Evolutionary conservation across 441 rosid genomes (phyloP), one percentile per base, ranked within the genome.

Genomic region (Erysimum pusillum): DNA sequence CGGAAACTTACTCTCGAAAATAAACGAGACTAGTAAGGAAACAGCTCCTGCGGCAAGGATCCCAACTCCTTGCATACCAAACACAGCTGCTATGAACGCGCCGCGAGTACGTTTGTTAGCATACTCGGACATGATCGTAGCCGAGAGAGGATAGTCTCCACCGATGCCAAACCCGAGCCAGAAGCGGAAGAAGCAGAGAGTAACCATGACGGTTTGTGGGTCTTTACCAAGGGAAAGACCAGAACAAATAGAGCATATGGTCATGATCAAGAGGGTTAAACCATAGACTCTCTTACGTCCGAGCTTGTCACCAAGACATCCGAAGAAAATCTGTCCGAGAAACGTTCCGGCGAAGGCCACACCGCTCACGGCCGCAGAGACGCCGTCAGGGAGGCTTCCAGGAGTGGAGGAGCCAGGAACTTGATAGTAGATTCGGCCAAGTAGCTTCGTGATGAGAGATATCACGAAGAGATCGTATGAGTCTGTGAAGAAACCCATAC

Each of bases 131-230:
- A 87, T 87, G 83, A 85, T 87, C 0, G 91, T 84, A 25, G 89
- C 88, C 0, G 91, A 87, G 15, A 87, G 81, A 4, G 88, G 89
- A 48, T 87, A 87, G 34, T 87, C 87, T 0, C 88, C 86, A 1
- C 91, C 89, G 8, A 87, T 87, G 9, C 89, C 89, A 3, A 86
- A 87, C 6, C 89, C 91, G 0, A 87, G 83, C 90, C 90, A 87
- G 71, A 87, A 87, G 11, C 90, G 71, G 71, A 84, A 87, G 83
- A 87, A 86, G 39, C 91, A 87, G n/a, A 87, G 86, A 0, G 89
- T 83, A 3, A 76, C 66, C 64, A 84, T 81, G 15, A 84, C 89
- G 7, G 67, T 41, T 79, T 79, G 81, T 0, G 85, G 44, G 12
- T 56, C 71, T 0, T 13, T 15, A 9, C 89, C 84, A 25, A 85